Base-by-base conservation (phyloP, 495 filamentous ascomycete genomes). In the Emericellopsis terricola region DNA sequence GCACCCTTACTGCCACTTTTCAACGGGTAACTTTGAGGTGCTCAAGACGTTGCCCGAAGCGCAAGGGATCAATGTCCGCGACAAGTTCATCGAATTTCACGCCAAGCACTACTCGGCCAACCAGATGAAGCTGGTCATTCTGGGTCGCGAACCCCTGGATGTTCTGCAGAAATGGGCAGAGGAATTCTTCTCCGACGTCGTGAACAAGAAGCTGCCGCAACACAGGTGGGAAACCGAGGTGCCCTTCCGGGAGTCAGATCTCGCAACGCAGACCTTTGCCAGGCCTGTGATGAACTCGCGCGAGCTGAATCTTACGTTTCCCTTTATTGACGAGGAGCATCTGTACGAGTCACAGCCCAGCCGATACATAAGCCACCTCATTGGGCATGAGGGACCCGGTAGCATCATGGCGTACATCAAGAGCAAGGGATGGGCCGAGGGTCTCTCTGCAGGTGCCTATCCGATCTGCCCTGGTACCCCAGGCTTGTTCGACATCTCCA, bases 361-460 rank as follows among this genome's bases (percentile, higher is more conserved):
- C 42, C 71, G 83, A 23, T 99, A 96, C 49, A 69, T 94, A 42
- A 80, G 78, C 46, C 89, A 99, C 48, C 54, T 99, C 29, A 86
- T 99, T 41, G 89, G 89, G 10, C 91, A 99, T 41, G 89, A 99
- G 53, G 89, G 89, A 1, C 89, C 89, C 6, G 89, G 89, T 2
- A 94, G 89, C 57, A 86, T 99, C 42, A 71, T 99, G 51, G 76
- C 89, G 1, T 86, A 94, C 50, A 69, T 94, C 49, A 99, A 96
- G 56, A 76, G 71, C 15, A 94, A 91, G 53, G 89, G 91, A 28
- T 96, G 85, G 91, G 84, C 78, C 8, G 94, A 92, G 56, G 74
- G 73, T 2, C 59, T 99, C 8, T 76, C 73, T 38, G 81, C 87
- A 34, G 89, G 87, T 24, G 64, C 71, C 15, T 75, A 71, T 48